Evolutionary conservation across 768 basidiomycete genomes (phyloP).

Genomic region (Rhizopogon rudus): DNA sequence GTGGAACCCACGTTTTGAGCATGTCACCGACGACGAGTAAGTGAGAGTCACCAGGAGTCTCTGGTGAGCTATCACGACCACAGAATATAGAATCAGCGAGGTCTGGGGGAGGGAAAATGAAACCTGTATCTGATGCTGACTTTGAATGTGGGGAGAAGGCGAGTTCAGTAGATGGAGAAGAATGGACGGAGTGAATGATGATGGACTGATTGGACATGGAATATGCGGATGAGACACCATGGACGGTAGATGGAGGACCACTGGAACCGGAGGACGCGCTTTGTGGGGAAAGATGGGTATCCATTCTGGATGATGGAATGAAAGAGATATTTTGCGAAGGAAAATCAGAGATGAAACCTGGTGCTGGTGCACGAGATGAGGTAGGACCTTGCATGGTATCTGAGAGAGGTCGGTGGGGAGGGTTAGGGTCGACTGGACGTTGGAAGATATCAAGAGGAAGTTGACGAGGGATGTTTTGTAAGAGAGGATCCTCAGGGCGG

Average conservation of each 20-base stretch:
- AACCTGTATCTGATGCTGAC: constrained; percentile 15
- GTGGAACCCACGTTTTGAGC: constrained; percentile 45
- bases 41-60: constrained; percentile 38
- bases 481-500: constrained; percentile 10
- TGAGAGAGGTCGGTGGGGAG: constrained; percentile 37
- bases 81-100: constrained; percentile 13
- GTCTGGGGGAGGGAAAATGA: constrained; percentile 23
- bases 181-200: constrained; percentile 9
- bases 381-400: constrained; percentile 24
- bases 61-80: constrained; percentile 18
- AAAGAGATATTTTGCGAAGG: constrained; percentile 28
- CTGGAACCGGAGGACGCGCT: constrained; percentile 20
- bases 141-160: constrained; percentile 14
- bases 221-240: constrained; percentile 20
- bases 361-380: constrained; percentile 20
- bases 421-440: constrained; percentile 23
- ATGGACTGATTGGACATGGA: constrained; percentile 7
- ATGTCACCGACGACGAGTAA: constrained; percentile 46
- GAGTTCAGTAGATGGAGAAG: constrained; percentile 19
- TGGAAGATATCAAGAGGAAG: constrained; percentile 26
- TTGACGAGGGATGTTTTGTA: constrained; percentile 12
- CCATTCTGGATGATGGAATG: constrained; percentile 33
- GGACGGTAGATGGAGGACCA: constrained; percentile 33
- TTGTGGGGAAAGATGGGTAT: constrained; percentile 25
- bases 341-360: constrained; percentile 40